Evolutionary conservation across 768 basidiomycete species (phyloP).

Genomic region (Kwoniella dendrophila): DNA sequence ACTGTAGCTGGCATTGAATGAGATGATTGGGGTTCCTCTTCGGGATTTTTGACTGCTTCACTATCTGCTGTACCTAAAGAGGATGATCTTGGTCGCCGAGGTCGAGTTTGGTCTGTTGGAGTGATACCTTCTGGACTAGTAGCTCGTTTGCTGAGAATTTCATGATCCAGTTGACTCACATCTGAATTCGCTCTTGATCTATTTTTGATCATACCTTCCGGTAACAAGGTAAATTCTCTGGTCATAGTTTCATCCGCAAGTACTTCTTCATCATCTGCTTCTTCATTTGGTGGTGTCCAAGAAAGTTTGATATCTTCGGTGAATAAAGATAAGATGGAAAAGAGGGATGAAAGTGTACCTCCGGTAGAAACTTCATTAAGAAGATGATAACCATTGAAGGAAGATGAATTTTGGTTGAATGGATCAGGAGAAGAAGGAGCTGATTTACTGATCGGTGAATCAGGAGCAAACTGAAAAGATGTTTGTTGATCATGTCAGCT

Average conservation of each 20-base stretch:
- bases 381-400: slow-evolving; percentile 93
- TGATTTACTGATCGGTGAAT: slow-evolving; percentile 63
- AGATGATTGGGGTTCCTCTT: background rate
- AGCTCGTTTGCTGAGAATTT: slow-evolving; percentile 13
- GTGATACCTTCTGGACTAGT: slow-evolving; percentile 20
- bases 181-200: slow-evolving; percentile 47
- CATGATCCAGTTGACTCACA: slow-evolving; percentile 52
- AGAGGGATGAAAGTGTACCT: slow-evolving; percentile 91
- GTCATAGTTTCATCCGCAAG: slow-evolving; percentile 2
- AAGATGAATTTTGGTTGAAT: slow-evolving; percentile 43
- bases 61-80: background rate
- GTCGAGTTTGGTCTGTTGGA: background rate
- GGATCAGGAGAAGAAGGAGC: slow-evolving; percentile 37
- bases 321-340: slow-evolving; percentile 94
- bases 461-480: slow-evolving; percentile 47
- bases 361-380: slow-evolving; percentile 95
- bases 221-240: background rate
- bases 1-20: slow-evolving; percentile 23
- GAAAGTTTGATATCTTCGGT: slow-evolving; percentile 74
- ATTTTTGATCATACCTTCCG: background rate
- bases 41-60: background rate
- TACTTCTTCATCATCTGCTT: slow-evolving; percentile 23
- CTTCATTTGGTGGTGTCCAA: slow-evolving; percentile 68
- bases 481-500: background rate
- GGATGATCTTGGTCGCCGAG: slow-evolving; percentile 7